Evolutionary conservation across 768 basidiomycete genomes (phyloP).

Genomic region (Amanita inopinata): DNA sequence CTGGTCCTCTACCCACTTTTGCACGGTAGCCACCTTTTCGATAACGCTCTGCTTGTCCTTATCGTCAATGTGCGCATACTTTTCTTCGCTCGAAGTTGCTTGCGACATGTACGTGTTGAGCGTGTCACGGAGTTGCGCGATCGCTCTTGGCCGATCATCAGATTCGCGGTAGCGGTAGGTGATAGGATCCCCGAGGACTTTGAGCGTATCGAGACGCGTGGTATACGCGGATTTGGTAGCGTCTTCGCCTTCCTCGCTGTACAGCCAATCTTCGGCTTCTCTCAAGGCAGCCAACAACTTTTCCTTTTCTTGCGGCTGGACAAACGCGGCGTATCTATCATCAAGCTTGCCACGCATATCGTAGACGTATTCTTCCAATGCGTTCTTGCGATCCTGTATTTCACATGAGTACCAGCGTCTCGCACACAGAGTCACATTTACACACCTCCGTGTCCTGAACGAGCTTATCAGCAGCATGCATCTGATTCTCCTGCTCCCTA

Average conservation of each 20-base stretch:
- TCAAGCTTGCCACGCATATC: constrained; percentile 92
- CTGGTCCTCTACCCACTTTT: constrained; percentile 96
- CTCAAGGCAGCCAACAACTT: constrained; percentile 60
- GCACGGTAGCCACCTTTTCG: constrained; percentile 81
- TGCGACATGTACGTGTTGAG: constrained; percentile 79
- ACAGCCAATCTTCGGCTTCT: constrained; percentile 93
- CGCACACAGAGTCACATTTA: too few species aligned
- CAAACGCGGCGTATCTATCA: constrained; percentile 71
- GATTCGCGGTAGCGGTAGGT: constrained; percentile 71
- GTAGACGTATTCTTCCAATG: constrained; percentile 97
- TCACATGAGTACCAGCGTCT: not conserved
- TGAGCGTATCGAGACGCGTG: constrained; percentile 69
- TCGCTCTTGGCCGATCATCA: constrained; percentile 70
- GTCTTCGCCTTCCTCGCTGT: constrained; percentile 94
- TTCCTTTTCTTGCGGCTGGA: constrained; percentile 67
- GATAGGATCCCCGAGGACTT: constrained; percentile 82
- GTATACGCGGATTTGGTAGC: constrained; percentile 95
- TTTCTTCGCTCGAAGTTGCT: constrained; percentile 78
- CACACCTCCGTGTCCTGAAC: constrained; percentile 94
- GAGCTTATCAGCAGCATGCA: constrained; percentile 90
- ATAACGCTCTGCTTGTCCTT: constrained; percentile 81
- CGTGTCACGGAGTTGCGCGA: constrained; percentile 74
- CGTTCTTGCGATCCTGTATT: constrained; percentile 88
- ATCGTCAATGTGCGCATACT: constrained; percentile 81
- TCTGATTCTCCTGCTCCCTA: constrained; percentile 78